Percentiles rank a stretch among this genome's conserved stretches.
phyloP scores from a whole-genome alignment of 169 alveolate genomes.

The Babesia sp. region DNA sequence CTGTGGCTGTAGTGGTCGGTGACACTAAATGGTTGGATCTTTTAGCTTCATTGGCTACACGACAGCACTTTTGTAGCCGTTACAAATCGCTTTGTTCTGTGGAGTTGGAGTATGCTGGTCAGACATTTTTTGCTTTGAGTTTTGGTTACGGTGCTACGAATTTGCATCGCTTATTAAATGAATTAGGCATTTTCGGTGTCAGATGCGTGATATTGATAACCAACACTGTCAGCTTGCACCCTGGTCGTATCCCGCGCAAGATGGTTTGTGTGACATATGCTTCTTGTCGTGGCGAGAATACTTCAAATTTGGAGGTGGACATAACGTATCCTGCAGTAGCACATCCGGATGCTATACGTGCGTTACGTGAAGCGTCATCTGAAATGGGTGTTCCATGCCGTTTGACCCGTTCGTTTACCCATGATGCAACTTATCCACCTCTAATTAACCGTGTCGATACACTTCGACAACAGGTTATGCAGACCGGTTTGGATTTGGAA shows the following conservation, averaged over 20 bases:
- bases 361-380: conserved; percentile 7
- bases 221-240: conserved; percentile 13
- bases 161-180: conserved; percentile 24
- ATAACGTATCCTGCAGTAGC: conserved; percentile 46
- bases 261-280: conserved; percentile 41
- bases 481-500: conserved; percentile 33
- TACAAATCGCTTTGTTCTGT: conserved; percentile 25
- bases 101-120: conserved; percentile 45
- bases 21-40: conserved; percentile 17
- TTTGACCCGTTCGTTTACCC: conserved; percentile 16
- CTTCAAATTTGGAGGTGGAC: conserved; percentile 36
- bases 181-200: conserved; percentile 51
- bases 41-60: conserved; percentile 22
- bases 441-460: background rate
- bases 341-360: conserved; percentile 43
- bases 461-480: conserved; percentile 16
- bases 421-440: conserved; percentile 1
- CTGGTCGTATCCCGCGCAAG: conserved; percentile 18
- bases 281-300: conserved; percentile 42
- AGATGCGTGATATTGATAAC: conserved; percentile 17
- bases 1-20: conserved; percentile 38
- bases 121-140: conserved; percentile 23
- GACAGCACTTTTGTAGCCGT: conserved; percentile 2
- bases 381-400: conserved; percentile 4
- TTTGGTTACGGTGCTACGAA: conserved; percentile 31